These are phyloP conservation scores for Artemisia argyi DNA, from an alignment of 129 eudicot genomes.

Conservation along the genomic window DNA sequence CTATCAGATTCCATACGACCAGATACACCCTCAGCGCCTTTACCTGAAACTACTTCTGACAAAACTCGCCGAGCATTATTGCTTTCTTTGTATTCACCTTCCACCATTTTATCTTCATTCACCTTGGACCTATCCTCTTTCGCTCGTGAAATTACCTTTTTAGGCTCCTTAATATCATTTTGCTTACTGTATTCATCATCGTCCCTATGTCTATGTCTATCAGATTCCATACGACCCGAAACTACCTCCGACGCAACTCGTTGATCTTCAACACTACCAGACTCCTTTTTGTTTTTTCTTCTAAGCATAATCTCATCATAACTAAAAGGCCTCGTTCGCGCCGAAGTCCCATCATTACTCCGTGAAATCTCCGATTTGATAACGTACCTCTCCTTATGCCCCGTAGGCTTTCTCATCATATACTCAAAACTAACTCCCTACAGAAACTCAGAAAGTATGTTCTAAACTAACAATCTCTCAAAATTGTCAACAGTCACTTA, in stretches of 20 bases:
- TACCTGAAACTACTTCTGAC: constrained; percentile 17
- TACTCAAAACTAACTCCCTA: constrained; percentile 21
- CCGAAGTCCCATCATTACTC: constrained; percentile 71
- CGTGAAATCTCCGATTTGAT: constrained; percentile 31
- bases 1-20: constrained; percentile 36
- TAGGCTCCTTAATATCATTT: no score
- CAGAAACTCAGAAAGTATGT: not conserved
- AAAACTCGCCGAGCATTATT: constrained; percentile 24
- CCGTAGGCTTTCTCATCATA: constrained; percentile 56
- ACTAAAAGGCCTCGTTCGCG: constrained; percentile 87
- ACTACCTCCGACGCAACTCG: constrained; percentile 30
- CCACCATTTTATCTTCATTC: no score
- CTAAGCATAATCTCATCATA: constrained; percentile 81
- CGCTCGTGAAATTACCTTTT: no score
- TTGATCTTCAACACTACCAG: constrained; percentile 30
- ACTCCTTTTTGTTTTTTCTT: constrained; percentile 55
- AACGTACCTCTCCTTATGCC: constrained; percentile 41
- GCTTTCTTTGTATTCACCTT: constrained; percentile 14
- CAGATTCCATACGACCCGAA: constrained; percentile 32
- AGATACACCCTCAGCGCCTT: not conserved
- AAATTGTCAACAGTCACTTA: no score
- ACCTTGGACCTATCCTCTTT: no score
- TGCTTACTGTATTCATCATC: not conserved
- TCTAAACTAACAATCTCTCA: not conserved
- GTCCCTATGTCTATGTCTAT: constrained; percentile 33